Conservation (phyloP, 2,329 filamentous ascomycete genomes). For the Colletotrichum caudatum region DNA sequence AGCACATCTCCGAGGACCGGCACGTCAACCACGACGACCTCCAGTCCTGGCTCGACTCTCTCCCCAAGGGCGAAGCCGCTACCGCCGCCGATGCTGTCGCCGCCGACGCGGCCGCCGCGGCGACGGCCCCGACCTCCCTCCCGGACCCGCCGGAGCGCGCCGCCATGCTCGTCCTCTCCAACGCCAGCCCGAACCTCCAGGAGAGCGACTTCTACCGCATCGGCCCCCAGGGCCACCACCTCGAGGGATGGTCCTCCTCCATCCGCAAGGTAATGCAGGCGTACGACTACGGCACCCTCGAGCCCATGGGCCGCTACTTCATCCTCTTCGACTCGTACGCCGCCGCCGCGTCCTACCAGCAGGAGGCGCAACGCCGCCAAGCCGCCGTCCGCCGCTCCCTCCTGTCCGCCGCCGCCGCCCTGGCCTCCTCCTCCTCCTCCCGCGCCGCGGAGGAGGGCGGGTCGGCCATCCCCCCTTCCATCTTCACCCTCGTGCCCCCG, state of each 20-base stretch:
- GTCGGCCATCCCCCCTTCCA: conserved; percentile 49
- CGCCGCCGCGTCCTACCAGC: conserved; percentile 72
- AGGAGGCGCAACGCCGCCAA: conserved; percentile 59
- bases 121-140: neutral
- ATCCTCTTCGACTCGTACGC: conserved; percentile 72
- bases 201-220: conserved; percentile 80
- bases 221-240: conserved; percentile 69
- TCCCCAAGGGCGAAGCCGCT: conserved; percentile 12
- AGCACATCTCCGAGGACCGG: conserved; percentile 12
- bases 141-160: conserved; percentile 14
- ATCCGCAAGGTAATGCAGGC: conserved; percentile 74
- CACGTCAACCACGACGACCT: conserved; percentile 35
- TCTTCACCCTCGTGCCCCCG: conserved; percentile 64
- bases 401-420: conserved; percentile 49
- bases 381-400: conserved; percentile 51
- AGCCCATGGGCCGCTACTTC: conserved; percentile 74
- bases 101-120: neutral
- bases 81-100: neutral
- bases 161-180: conserved; percentile 67
- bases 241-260: conserved; percentile 75
- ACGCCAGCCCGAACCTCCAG: conserved; percentile 69
- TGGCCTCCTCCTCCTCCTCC: conserved; percentile 44
- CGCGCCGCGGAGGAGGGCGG: conserved; percentile 58
- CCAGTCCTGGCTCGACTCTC: conserved; percentile 38
- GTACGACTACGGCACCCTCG: conserved; percentile 72